Base-by-base conservation (phyloP, 768 basidiomycete genomes). In the Lentinula aciculospora region DNA sequence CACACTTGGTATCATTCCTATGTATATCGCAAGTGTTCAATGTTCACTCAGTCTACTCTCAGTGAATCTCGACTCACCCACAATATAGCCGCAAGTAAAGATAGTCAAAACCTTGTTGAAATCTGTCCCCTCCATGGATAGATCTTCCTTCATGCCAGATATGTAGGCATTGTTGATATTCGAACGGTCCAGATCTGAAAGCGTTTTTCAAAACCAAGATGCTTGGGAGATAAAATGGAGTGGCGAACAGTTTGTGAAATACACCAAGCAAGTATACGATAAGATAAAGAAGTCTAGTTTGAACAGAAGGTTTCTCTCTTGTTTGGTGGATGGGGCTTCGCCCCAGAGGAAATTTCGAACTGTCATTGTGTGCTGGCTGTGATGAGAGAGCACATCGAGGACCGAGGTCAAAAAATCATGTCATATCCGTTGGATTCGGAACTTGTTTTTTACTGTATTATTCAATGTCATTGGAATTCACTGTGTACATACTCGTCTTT, bases 121-220 rank as follows among this genome's bases (percentile, higher is more conserved):
- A 47, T 89, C 75, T 39, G 78, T 83, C 37, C 85, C 85, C 42
- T 74, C 67, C 84, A 88, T 85, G 57, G 77, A 62, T 36, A 89
- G 74, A 21, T 86, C 86, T 68, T 89, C 84, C 60, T 78, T 83
- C 86, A 91, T 88, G 5, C 88, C 88, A 4, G 85, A 87, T n/a
- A 88, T 84, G 68, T 87, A 89, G 10, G 88, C 88, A 68, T 89
- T 89, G 62, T 76, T 75, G 28, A 89, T 73, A 68, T 87, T 87
- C 31, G 85, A 84, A 57, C 85, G 72, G 67, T 87, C 85, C 21
- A 88, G 73, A 68, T 87, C 84, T 87, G 61, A 12, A 23, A 51
- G 15, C n/a, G 31, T 29, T 25, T 25, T 27, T 39, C 27, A 6
- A 4, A 15, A 48, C 9, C 15, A 45, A n/a, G n/a, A 19, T 57